A percentile compares a stretch with the other conserved stretches of the same genome.
These are phyloP conservation scores for Noccaea bulbosa DNA, from an alignment of 345 rosid genomes.

Conservation along the genomic window DNA sequence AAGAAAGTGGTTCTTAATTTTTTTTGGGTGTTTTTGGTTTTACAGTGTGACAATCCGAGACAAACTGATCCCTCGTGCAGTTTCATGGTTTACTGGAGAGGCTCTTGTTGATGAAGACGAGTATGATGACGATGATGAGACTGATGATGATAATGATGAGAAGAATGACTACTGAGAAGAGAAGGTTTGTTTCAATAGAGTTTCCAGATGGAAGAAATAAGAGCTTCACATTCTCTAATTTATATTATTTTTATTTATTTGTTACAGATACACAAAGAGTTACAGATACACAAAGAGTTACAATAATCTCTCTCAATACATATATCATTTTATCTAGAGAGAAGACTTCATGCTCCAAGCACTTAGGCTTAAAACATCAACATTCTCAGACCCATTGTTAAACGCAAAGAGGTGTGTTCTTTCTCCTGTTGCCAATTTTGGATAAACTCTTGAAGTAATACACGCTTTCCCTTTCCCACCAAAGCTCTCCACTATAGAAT, in stretches of 20 bases:
- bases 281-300: slow-evolving; percentile 19
- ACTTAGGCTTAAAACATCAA: slow-evolving; percentile 46
- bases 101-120: slow-evolving; percentile 68
- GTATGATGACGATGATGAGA: slow-evolving; percentile 38
- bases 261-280: slow-evolving; percentile 28
- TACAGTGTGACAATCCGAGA: slow-evolving; percentile 81
- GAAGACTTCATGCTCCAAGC: slow-evolving; percentile 78
- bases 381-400: slow-evolving; percentile 59
- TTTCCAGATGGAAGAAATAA: slow-evolving; percentile 13
- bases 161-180: slow-evolving; percentile 51
- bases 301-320: slow-evolving; percentile 23
- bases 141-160: slow-evolving; percentile 47
- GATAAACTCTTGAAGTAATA: slow-evolving; percentile 79
- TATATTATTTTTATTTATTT: slow-evolving; percentile 13
- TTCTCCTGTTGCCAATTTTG: slow-evolving; percentile 49
- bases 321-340: slow-evolving; percentile 19
- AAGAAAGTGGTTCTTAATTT: neutral
- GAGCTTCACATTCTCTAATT: slow-evolving; percentile 20
- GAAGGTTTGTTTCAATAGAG: slow-evolving; percentile 34
- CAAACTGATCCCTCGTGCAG: slow-evolving; percentile 90
- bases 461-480: slow-evolving; percentile 68
- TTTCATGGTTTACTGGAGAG: slow-evolving; percentile 96
- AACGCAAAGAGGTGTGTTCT: slow-evolving; percentile 57
- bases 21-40: neutral
- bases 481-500: slow-evolving; percentile 81